Conservation (phyloP, 371 early-diverging fungal species). For the Dentiscutata heterogama region DNA sequence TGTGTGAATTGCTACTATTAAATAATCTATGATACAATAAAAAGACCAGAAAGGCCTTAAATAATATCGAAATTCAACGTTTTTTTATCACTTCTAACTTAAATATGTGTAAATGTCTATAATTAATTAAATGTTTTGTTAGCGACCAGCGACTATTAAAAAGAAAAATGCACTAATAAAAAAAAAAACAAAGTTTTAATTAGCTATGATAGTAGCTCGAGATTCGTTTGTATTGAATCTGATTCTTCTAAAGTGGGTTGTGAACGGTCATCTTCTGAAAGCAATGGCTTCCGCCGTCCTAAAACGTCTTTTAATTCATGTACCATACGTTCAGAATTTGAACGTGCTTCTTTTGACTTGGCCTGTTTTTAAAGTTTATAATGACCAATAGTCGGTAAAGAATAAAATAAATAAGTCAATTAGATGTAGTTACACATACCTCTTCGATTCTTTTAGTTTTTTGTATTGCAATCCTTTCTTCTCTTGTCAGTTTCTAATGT, state of each 20-base stretch:
- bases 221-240: too few species aligned
- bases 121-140: too few species aligned
- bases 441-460: conserved; percentile 62
- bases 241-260: not conserved
- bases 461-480: conserved; percentile 68
- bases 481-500: conserved; percentile 61
- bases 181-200: too few species aligned
- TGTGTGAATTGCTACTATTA: too few species aligned
- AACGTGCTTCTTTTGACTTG: conserved; percentile 49
- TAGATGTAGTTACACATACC: conserved; percentile 47
- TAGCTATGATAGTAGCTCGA: too few species aligned
- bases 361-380: conserved; percentile 47
- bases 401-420: not conserved
- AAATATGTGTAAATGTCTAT: too few species aligned
- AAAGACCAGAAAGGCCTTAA: too few species aligned
- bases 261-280: not conserved
- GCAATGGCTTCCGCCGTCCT: conserved; percentile 14
- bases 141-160: too few species aligned
- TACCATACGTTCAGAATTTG: conserved; percentile 67
- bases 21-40: too few species aligned
- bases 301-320: conserved; percentile 72
- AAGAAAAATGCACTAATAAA: too few species aligned
- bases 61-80: too few species aligned
- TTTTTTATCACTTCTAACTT: too few species aligned
- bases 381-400: not conserved